phyloP scores from a whole-genome alignment of 495 filamentous ascomycete species.

The Aspergillus kassunensis region DNA sequence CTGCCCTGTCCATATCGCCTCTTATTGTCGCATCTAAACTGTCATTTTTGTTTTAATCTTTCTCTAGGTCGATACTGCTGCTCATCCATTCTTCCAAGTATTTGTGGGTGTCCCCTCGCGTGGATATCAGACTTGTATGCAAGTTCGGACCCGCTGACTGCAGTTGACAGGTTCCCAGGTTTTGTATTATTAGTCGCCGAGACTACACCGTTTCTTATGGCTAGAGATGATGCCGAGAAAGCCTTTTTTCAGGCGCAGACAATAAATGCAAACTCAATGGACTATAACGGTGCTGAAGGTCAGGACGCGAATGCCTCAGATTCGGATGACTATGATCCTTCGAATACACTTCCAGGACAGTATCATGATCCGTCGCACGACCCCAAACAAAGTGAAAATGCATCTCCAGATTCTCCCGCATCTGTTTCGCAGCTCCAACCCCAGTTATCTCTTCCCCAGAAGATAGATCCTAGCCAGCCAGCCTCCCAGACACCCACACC shows the following conservation, averaged over 20 bases:
- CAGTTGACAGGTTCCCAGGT: conserved; percentile 3
- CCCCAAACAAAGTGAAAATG: conserved; percentile 24
- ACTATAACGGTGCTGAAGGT: conserved; percentile 36
- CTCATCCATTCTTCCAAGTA: not conserved
- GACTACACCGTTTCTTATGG: conserved; percentile 40
- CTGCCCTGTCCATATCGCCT: not conserved
- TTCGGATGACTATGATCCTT: conserved; percentile 55
- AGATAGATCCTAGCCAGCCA: conserved; percentile 27
- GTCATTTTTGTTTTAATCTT: not conserved
- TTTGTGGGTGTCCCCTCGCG: not conserved
- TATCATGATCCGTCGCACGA: conserved; percentile 31
- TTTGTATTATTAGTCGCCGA: conserved; percentile 9
- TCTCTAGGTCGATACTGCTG: not conserved
- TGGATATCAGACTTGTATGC: not conserved
- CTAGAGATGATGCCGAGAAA: conserved; percentile 56
- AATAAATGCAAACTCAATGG: conserved; percentile 43
- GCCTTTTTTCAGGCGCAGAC: conserved; percentile 57
- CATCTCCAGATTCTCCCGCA: conserved; percentile 16
- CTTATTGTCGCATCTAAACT: not conserved
- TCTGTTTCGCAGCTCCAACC: conserved; percentile 21
- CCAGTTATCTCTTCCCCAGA: conserved; percentile 22
- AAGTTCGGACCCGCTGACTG: conserved; percentile 1
- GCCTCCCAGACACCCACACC: conserved; percentile 34
- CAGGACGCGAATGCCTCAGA: conserved; percentile 50
- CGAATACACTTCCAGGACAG: conserved; percentile 43